Base-by-base conservation (phyloP, 148 eudicot species). In the Fagopyrum tataricum region DNA sequence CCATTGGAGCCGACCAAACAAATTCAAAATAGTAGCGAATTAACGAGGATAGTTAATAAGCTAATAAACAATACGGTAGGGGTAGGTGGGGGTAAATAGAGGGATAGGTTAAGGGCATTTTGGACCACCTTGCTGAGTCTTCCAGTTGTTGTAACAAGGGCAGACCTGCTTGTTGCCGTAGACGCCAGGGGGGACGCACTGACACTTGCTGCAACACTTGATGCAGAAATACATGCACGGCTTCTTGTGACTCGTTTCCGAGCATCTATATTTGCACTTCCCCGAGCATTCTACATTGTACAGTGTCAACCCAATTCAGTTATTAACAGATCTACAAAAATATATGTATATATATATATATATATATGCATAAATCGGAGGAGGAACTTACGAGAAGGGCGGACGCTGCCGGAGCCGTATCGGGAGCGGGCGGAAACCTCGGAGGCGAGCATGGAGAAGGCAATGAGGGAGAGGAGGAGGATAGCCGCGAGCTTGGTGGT, bases 81-180 rank as follows among this genome's bases (percentile, higher is more conserved):
- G n/a, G 18, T 15, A n/a, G 55, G n/a, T 13, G n/a, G 18, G 18
- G 20, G 55, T 49, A 61, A 58, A 58, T 58, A n/a, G 37, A 18
- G 64, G 13, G 2, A 15, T 17, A 5, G 51, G 43, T 76, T 23
- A 86, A 75, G 89, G 89, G 84, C 89, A 86, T 37, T 86, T 87
- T 41, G 90, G 90, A 40, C 87, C 84, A 68, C 90, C 87, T 51
- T 55, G 46, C 72, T 84, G 74, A 72, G 87, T 87, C 90, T 84
- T 87, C 90, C 90, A 87, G 78, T 81, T 81, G 83, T 87, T 84
- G 84, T 87, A 87, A 81, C 88, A 85, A 40, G 88, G 80, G 83
- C 90, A 87, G 7, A 71, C 74, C 44, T 71, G 77, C 74, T 87
- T 87, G 84, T 87, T 84, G 14, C 87, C 90, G 24, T 84, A 86